These are phyloP conservation scores for Cubamyces sp. DNA, from an alignment of 768 basidiomycete genomes.

Conservation along the genomic window DNA sequence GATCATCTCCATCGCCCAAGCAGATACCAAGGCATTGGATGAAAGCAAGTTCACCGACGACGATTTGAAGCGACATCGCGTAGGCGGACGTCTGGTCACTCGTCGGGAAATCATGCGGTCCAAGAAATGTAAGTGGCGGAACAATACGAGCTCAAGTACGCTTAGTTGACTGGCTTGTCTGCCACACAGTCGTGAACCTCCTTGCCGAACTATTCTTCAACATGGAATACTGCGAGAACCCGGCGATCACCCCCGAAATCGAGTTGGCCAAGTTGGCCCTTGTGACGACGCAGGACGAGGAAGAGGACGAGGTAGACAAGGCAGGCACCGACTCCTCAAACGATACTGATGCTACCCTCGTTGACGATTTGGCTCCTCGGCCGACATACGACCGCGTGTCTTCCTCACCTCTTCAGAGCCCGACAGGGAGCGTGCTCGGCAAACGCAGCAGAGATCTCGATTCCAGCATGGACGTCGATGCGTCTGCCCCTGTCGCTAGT, in stretches of 20 bases:
- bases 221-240: slow-evolving; percentile 64
- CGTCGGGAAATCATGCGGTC: slow-evolving; percentile 81
- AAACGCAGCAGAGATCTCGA: slow-evolving; percentile 55
- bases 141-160: background rate
- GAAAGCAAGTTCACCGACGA: slow-evolving; percentile 80
- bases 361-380: slow-evolving; percentile 61
- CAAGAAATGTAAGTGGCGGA: slow-evolving; percentile 67
- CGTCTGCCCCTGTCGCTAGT: slow-evolving; percentile 5
- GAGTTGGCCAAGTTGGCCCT: slow-evolving; percentile 92
- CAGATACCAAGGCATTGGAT: slow-evolving; percentile 56
- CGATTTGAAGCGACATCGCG: slow-evolving; percentile 80
- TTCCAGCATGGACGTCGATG: slow-evolving; percentile 56
- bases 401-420: slow-evolving; percentile 31
- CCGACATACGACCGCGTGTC: slow-evolving; percentile 40
- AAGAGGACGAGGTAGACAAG: slow-evolving; percentile 70
- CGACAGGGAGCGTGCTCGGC: slow-evolving; percentile 56
- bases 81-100: slow-evolving; percentile 85
- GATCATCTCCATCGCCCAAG: slow-evolving; percentile 60
- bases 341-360: slow-evolving; percentile 87
- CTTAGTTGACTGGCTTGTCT: slow-evolving; percentile 19
- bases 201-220: slow-evolving; percentile 79
- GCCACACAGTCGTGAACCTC: slow-evolving; percentile 83
- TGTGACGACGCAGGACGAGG: slow-evolving; percentile 88
- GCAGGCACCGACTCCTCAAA: slow-evolving; percentile 81
- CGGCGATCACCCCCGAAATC: slow-evolving; percentile 79